These are phyloP conservation scores for Paramarasmius palmivorus DNA, from an alignment of 1,284 basidiomycete species.

Conservation along the genomic window DNA sequence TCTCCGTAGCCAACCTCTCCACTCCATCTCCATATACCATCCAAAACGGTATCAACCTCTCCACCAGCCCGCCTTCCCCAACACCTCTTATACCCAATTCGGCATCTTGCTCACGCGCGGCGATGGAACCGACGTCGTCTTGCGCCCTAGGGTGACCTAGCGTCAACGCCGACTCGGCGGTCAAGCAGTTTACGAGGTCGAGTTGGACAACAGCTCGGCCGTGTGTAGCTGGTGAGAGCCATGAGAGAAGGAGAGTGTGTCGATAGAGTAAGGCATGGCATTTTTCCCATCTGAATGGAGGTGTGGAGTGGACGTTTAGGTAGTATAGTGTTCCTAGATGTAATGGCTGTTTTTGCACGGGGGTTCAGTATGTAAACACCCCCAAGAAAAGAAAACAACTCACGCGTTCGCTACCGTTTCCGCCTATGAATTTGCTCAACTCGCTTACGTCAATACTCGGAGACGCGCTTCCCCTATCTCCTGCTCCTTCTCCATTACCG, in stretches of 20 bases:
- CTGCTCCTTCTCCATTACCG: conserved; percentile 32
- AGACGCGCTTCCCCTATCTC: conserved; percentile 27
- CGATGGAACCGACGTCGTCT: conserved; percentile 83
- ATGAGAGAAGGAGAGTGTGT: conserved; percentile 77
- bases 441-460: conserved; percentile 41
- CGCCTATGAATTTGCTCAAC: conserved; percentile 30
- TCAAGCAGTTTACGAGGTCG: conserved; percentile 81
- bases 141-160: conserved; percentile 75
- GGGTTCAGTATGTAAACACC: conserved; percentile 15
- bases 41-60: conserved; percentile 84
- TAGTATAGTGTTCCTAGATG: conserved; percentile 86
- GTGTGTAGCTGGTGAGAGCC: conserved; percentile 70
- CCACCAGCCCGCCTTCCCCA: conserved; percentile 58
- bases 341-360: conserved; percentile 73
- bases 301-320: conserved; percentile 80
- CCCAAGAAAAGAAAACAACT: conserved; percentile 22
- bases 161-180: conserved; percentile 77
- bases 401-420: conserved; percentile 32
- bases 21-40: conserved; percentile 86
- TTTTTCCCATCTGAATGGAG: conserved; percentile 81
- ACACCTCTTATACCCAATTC: conserved; percentile 34
- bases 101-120: conserved; percentile 61
- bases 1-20: conserved; percentile 82
- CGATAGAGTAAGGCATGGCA: conserved; percentile 83
- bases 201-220: conserved; percentile 80